Base-by-base conservation (phyloP, 2,329 filamentous ascomycete genomes). In the Ceratocystis colombiana region DNA sequence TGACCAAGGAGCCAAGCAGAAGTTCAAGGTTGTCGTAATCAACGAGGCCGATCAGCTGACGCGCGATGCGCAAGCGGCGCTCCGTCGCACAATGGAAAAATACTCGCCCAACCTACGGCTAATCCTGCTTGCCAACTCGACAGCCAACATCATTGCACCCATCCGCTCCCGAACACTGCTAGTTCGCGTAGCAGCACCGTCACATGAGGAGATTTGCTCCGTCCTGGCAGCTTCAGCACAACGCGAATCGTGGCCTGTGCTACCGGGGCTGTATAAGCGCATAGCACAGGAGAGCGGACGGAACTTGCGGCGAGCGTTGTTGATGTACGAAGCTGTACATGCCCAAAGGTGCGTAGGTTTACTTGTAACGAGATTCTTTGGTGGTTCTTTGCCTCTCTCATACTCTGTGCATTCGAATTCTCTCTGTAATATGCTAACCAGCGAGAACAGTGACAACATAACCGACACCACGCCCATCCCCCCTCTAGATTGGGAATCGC, bases 1-100 rank as follows among this genome's bases (percentile, higher is more conserved):
- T n/a, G 94, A 99, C 75, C 81, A 94, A 71, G 82, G 85, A 12
- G 95, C 95, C 17, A 89, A 86, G 74, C 94, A 99, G 75, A 84
- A 87, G 57, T 99, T 99, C 83, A 99, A 99, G 78, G 92, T 99
- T 0, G 94, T 99, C 0, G 93, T 99, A 45, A 97, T 99, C 81
- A 99, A 99, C 72, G 94, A 99, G 79, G 94, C 94, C 6, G 95
- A 99, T 74, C 89, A 96, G 73, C 81, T 99, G 70, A 94, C 88
- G 2, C 82, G 94, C 69, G 94, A 99, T 80, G 94, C 94, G 2
- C 94, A 99, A 77, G 94, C 95, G 0, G 95, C 95, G 41, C 79
- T 99, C 73, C 85, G 94, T 75, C 82, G 94, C 69, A 99, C 94
- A 0, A 99, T 99, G 94, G 94, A 99, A 78, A 99, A 99, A 77